Conservation (phyloP, 2,329 filamentous ascomycete genomes). For the Aspergillus sp. region DNA sequence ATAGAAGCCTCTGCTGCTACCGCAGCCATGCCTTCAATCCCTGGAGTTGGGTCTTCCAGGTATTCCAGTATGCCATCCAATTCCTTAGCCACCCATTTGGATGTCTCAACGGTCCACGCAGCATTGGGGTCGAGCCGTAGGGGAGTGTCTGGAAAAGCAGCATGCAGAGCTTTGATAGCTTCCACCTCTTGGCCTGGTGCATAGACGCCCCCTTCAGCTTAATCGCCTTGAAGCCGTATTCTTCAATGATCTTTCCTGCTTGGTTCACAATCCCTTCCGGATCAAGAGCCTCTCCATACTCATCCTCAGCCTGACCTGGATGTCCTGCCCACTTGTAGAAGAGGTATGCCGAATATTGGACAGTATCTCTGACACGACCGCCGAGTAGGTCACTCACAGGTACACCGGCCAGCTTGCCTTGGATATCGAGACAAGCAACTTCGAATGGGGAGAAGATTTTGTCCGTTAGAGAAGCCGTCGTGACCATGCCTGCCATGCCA, state of each 20-base stretch:
- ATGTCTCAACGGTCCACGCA: not conserved
- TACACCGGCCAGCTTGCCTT: conserved; percentile 41
- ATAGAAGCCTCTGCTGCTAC: conserved; percentile 42
- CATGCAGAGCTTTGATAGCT: conserved; percentile 38
- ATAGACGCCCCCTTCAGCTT: conserved; percentile 47
- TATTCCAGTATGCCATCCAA: conserved; percentile 30
- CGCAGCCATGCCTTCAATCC: conserved; percentile 46
- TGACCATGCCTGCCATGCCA: conserved; percentile 41
- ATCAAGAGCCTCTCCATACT: conserved; percentile 42
- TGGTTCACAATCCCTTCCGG: conserved; percentile 17
- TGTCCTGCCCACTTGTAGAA: conserved; percentile 48
- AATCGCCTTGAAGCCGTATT: conserved; percentile 46
- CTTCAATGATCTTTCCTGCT: conserved; percentile 15
- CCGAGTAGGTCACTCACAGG: conserved; percentile 43
- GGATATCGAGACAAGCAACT: conserved; percentile 45
- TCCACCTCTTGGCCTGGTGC: conserved; percentile 41
- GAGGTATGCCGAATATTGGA: conserved; percentile 46
- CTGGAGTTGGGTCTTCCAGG: conserved; percentile 42
- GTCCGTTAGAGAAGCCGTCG: conserved; percentile 41
- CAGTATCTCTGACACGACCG: conserved; percentile 38
- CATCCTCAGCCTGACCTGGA: conserved; percentile 40
- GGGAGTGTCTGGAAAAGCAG: conserved; percentile 38
- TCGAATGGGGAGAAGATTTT: conserved; percentile 47
- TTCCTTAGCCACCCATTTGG: not conserved
- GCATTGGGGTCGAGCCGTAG: conserved; percentile 18